phyloP scores from a whole-genome alignment of 73 alveolate species.

The Vitrella brassicaformis region DNA sequence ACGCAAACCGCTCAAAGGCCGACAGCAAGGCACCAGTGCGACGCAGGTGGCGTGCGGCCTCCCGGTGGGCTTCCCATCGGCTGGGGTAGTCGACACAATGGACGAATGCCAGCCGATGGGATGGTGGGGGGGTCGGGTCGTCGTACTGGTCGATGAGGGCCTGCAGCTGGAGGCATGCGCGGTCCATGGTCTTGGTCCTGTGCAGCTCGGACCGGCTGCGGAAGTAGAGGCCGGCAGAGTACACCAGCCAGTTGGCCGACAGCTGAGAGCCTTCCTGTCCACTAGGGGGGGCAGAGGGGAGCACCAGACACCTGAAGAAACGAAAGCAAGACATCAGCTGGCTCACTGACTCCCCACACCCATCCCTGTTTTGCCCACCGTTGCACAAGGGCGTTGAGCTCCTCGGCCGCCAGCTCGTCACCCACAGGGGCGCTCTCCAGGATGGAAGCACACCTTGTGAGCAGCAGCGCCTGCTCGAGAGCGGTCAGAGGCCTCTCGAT shows the following conservation, averaged over 20 bases:
- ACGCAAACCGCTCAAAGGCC: background rate
- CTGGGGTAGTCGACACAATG: background rate
- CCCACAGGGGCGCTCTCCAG: background rate
- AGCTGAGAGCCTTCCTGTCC: too few relatives aligned
- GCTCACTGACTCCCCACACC: too few relatives aligned
- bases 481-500: background rate
- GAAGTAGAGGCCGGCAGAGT: background rate
- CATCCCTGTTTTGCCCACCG: too few relatives aligned
- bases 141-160: background rate
- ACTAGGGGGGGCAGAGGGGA: too few relatives aligned
- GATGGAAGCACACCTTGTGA: background rate
- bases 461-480: background rate
- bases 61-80: background rate
- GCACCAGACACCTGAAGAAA: too few relatives aligned
- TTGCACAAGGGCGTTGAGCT: background rate
- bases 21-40: background rate
- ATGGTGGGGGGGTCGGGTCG: background rate
- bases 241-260: background rate
- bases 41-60: background rate
- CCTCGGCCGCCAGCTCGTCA: background rate
- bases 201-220: background rate
- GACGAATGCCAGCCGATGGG: background rate
- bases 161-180: background rate
- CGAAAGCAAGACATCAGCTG: too few relatives aligned
- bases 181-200: background rate